phyloP scores from a whole-genome alignment of 2,329 filamentous ascomycete species.

The Pseudogymnoascus sp. region DNA sequence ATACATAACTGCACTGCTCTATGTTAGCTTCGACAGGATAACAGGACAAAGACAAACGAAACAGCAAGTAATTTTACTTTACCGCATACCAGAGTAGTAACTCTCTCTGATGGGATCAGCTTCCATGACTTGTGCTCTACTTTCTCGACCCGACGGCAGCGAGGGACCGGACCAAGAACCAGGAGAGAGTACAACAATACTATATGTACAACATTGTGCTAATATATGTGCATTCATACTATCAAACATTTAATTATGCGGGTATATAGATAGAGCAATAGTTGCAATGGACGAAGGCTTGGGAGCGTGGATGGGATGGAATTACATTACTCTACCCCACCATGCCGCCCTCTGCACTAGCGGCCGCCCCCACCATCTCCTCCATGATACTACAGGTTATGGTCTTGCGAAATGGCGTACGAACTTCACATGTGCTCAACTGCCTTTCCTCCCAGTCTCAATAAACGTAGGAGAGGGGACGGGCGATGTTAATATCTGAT shows the following conservation, averaged over 20 bases:
- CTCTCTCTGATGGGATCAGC: not conserved
- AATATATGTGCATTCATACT: not conserved
- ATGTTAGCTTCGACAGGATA: not conserved
- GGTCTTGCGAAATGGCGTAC: not conserved
- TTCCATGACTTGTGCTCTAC: not conserved
- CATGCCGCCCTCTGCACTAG: not conserved
- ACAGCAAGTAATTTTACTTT: not conserved
- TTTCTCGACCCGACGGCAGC: not conserved
- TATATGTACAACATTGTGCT: not conserved
- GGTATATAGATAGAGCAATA: not conserved
- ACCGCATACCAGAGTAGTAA: not conserved
- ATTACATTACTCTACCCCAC: not conserved
- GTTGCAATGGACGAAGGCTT: not conserved
- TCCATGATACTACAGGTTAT: not conserved
- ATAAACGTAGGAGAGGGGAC: not conserved
- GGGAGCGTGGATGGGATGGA: not conserved
- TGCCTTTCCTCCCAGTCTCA: not conserved
- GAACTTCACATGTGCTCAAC: not conserved
- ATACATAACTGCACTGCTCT: not conserved
- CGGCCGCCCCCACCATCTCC: conserved; percentile 2
- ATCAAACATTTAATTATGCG: not conserved
- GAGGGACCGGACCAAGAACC: not conserved
- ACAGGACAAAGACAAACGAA: not conserved
- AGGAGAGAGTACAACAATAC: not conserved
- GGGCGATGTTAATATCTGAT: not conserved